A percentile compares a stretch with the other conserved stretches of the same genome.
These are phyloP conservation scores for Globisporangium paddicum DNA, from an alignment of 352 stramenopile genomes.

Conservation along the genomic window DNA sequence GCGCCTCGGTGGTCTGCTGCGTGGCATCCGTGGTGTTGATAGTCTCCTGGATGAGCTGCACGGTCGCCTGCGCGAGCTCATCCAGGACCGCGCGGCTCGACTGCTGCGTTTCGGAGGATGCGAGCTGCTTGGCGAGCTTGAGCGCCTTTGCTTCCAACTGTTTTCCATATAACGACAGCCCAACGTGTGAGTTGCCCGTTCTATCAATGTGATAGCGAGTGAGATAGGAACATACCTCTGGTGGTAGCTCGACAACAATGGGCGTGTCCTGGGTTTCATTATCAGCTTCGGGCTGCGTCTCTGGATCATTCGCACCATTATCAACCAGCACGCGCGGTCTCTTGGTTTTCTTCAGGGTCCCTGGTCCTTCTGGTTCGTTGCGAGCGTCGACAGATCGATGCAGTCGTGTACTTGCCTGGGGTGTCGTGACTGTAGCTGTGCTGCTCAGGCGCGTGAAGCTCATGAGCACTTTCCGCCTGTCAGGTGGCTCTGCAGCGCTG, in stretches of 20 bases:
- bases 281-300: background rate
- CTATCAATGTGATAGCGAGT: too few species aligned
- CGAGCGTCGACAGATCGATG: background rate
- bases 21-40: constrained; percentile 58
- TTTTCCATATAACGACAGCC: background rate
- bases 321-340: background rate
- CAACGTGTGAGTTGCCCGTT: too few species aligned
- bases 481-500: too few species aligned
- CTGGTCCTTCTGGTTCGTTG: too few species aligned
- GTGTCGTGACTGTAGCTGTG: background rate
- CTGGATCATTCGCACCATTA: background rate
- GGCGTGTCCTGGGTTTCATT: background rate
- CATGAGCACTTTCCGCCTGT: constrained; percentile 7
- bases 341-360: background rate
- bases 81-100: constrained; percentile 21
- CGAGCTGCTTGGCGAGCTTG: constrained; percentile 40
- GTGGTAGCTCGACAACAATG: background rate
- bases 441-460: constrained; percentile 5
- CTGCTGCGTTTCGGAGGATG: constrained; percentile 9
- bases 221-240: background rate
- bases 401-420: background rate
- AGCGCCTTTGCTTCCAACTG: constrained; percentile 44
- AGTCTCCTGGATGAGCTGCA: constrained; percentile 49
- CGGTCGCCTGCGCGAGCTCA: constrained; percentile 19
- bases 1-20: constrained; percentile 43